Evolutionary conservation across 495 filamentous ascomycete species (phyloP), one percentile per base, ranked within the genome.

Genomic region (Neurospora tetraspora): DNA sequence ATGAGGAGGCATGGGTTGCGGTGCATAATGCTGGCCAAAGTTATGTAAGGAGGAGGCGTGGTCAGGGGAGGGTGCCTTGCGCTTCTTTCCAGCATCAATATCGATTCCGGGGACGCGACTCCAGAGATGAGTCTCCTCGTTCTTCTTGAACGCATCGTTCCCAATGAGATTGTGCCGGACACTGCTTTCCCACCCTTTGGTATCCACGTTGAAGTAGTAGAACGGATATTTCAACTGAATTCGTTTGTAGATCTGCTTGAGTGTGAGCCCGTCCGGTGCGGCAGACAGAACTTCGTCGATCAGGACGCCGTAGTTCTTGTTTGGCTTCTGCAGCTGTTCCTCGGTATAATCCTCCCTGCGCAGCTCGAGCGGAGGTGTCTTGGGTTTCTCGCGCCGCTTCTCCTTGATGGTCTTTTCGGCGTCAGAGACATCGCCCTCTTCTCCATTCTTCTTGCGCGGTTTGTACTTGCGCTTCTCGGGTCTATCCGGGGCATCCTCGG

Each of bases 151-250:
- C 31, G 94, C 90, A 69, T 90, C 87, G 77, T 97, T 92, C 71
- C 96, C 94, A 40, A 93, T 92, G 36, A 99, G 86, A 73, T 99
- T 99, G 81, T 99, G 96, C 5, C 96, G 91, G 27, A 99, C 94
- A 82, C 94, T 97, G 75, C 94, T 97, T 78, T 98, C 95, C 96
- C 96, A 99, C 16, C 96, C 96, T 74, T 90, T 92, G 7, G 93
- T 95, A 45, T 86, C 84, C 38, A 90, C 89, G 71, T 88, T 88
- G 81, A 98, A 92, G 73, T 92, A 93, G 81, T 93, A 99, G 81
- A 89, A 97, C 1, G 96, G 96, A 77, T 96, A 97, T 76, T 91
- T 92, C 77, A 90, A 83, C 81, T 93, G 91, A 73, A 99, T 92
- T 36, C 91, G 89, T 75, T 92, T 91, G 80, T 99, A 99, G 47